Conservation (phyloP, 2,329 filamentous ascomycete genomes). For the Curvularia lunata region DNA sequence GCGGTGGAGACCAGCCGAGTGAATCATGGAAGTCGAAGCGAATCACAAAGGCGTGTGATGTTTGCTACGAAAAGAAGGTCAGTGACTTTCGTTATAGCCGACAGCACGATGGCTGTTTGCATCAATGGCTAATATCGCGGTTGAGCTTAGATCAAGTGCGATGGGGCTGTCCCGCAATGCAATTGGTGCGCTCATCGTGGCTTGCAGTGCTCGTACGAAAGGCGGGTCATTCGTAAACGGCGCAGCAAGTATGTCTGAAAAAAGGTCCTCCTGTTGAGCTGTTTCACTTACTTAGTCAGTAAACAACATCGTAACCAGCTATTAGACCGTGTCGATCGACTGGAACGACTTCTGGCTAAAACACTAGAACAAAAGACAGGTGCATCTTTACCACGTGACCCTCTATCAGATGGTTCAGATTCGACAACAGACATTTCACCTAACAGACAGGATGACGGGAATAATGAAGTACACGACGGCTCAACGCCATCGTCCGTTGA, state of each 20-base stretch:
- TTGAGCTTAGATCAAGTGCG: not conserved
- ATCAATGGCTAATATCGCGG: not conserved
- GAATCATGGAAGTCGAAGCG: not conserved
- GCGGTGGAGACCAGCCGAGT: not conserved
- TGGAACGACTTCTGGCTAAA: constrained; percentile 3
- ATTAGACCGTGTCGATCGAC: constrained; percentile 1
- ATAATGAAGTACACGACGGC: not conserved
- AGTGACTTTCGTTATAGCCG: not conserved
- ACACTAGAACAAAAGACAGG: not conserved
- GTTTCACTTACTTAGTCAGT: not conserved
- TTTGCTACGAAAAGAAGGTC: constrained; percentile 2
- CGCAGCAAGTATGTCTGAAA: not conserved
- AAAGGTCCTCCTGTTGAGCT: not conserved
- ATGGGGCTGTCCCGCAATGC: not conserved
- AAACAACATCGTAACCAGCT: not conserved
- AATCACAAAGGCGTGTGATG: not conserved
- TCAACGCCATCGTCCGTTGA: not conserved
- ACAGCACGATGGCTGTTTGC: not conserved
- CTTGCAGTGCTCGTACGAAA: constrained; percentile 1
- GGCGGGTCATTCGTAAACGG: not conserved
- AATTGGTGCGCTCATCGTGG: constrained; percentile 1
- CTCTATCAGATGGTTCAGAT: not conserved
- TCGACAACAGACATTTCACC: not conserved
- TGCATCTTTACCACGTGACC: not conserved
- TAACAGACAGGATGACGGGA: not conserved